Evolutionary conservation across 257 asterid species (phyloP).

Genomic region (Primulina tabacum): DNA sequence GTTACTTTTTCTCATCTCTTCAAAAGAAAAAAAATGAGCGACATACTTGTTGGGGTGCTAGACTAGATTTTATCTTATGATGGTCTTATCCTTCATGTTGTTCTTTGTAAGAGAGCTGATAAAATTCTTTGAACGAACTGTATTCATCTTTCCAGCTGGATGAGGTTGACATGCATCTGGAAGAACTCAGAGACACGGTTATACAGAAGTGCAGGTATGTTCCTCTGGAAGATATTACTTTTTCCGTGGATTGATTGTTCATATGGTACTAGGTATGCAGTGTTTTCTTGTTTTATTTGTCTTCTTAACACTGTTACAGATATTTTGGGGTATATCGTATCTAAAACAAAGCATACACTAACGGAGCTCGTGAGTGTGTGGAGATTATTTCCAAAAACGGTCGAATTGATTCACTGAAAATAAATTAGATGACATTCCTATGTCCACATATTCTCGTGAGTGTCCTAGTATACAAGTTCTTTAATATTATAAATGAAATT

Average conservation of each 20-base stretch:
- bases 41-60: not conserved
- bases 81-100: constrained; percentile 3
- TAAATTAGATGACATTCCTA: too few relatives aligned
- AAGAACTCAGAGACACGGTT: constrained; percentile 60
- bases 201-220: constrained; percentile 87
- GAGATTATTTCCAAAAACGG: not conserved
- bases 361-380: not conserved
- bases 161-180: constrained; percentile 54
- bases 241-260: not conserved
- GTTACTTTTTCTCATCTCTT: not conserved
- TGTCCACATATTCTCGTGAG: too few relatives aligned
- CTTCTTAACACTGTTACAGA: not conserved
- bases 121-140: constrained; percentile 24
- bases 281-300: not conserved
- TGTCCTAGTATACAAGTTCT: too few relatives aligned
- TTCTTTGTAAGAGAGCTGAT: not conserved
- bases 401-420: not conserved
- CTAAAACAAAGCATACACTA: not conserved
- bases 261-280: not conserved
- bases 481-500: not conserved
- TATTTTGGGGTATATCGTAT: too few relatives aligned
- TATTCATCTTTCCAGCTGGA: constrained; percentile 51
- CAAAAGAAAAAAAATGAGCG: not conserved
- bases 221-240: constrained; percentile 8
- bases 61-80: constrained; percentile 8